Base-by-base conservation (phyloP, 176 grass and related monocot species). In the Thalia dealbata region DNA sequence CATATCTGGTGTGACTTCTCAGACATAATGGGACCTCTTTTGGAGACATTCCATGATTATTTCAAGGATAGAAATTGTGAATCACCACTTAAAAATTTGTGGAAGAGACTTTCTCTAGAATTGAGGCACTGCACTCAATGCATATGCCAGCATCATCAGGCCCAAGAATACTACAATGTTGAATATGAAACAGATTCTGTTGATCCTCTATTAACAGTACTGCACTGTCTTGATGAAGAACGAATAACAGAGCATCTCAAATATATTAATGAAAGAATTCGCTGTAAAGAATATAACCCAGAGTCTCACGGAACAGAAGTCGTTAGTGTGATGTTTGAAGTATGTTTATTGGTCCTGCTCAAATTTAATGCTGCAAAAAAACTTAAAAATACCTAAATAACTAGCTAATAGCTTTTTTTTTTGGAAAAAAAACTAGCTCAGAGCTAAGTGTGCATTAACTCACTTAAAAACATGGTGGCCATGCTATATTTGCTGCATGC, bases 1-100 rank as follows among this genome's bases (percentile, higher is more conserved):
- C 95, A 97, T 73, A 85, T 97, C 73, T 97, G 95, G 95, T 97
- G 95, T 78, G 80, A 81, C 51, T 82, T 78, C 75, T 76, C 89
- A 79, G 78, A 90, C 79, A 78, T 92, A 48, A 97, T 88, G 95
- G 83, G 78, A 65, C 90, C 90, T 16, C 84, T 97, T 70, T 67
- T 97, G 67, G 85, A 97, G 79, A 90, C 88, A 14, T 92, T 97
- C 67, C 93, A 92, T 78, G 67, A 82, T 62, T 96, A 80, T 70
- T 87, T 83, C 68, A 35, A 74, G 21, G 88, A 88, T 29, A 56
- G 79, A 48, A 83, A 84, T 72, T 61, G 72, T 45, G 78, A 83
- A 43, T 88, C 84, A 78, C 80, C 80, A 75, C 83, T 90, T 59
- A 81, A 21, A 71, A 69, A 67, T 61, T 78, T 92, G 58, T 97